Evolutionary conservation across 768 basidiomycete species (phyloP).

Genomic region (Calocera cornea): DNA sequence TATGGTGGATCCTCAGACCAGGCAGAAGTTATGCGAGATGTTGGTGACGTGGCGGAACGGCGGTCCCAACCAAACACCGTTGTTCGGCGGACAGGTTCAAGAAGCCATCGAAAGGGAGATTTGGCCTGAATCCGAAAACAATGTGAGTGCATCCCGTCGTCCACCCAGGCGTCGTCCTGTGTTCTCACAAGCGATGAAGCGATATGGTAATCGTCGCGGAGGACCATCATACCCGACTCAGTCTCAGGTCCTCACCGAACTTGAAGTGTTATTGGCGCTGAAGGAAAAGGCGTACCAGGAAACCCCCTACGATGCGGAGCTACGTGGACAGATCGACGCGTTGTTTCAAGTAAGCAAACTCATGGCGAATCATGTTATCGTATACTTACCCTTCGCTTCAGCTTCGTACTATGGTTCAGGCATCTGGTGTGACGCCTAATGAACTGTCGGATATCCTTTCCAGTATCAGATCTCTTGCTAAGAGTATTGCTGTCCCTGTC

Average conservation of each 20-base stretch:
- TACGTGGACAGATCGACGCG: constrained; percentile 61
- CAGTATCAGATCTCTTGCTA: constrained; percentile 40
- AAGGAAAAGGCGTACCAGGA: constrained; percentile 60
- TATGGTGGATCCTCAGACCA: constrained; percentile 68
- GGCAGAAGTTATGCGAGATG: constrained; percentile 97
- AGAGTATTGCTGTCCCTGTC: constrained; percentile 14
- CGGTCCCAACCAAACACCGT: constrained; percentile 60
- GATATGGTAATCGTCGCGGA: not conserved
- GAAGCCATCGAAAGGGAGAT: constrained; percentile 71
- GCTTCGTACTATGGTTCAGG: constrained; percentile 58
- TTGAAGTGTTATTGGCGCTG: constrained; percentile 68
- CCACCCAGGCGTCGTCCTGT: constrained; percentile 17
- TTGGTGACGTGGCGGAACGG: constrained; percentile 88
- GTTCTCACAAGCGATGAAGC: not conserved
- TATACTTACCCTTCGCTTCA: constrained; percentile 19
- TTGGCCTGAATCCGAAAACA: constrained; percentile 37
- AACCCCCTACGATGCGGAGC: constrained; percentile 57
- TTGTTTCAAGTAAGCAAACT: constrained; percentile 56
- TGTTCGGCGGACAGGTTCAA: constrained; percentile 75
- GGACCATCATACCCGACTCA: constrained; percentile 36
- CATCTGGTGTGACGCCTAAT: constrained; percentile 61
- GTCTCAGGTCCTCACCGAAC: constrained; percentile 66
- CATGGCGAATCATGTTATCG: not conserved
- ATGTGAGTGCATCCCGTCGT: constrained; percentile 13
- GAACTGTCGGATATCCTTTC: constrained; percentile 63